Conservation (phyloP, 208 protist genomes). For the Leishmania martiniquensis region DNA sequence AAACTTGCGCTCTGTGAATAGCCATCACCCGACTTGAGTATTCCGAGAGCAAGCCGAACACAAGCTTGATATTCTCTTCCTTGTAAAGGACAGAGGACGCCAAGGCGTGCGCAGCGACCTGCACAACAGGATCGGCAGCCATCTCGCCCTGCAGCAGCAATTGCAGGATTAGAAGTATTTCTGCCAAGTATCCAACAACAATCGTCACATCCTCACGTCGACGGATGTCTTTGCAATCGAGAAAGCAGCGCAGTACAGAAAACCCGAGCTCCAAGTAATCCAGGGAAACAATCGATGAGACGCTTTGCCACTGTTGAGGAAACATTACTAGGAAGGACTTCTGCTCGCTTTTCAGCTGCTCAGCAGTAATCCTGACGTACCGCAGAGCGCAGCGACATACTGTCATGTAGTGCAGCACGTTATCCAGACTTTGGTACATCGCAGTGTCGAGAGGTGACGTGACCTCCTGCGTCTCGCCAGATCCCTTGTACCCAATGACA, state of each 20-base stretch:
- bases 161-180: constrained; percentile 81
- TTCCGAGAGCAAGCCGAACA: constrained; percentile 71
- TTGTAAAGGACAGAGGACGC: constrained; percentile 82
- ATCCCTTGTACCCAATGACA: constrained; percentile 57
- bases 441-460: constrained; percentile 54
- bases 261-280: constrained; percentile 74
- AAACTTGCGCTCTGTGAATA: constrained; percentile 43
- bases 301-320: constrained; percentile 82
- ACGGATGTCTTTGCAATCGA: constrained; percentile 66
- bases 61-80: constrained; percentile 74
- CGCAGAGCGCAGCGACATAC: constrained; percentile 65
- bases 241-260: constrained; percentile 65
- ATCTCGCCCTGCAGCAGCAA: constrained; percentile 78
- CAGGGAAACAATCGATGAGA: constrained; percentile 73
- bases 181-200: constrained; percentile 65
- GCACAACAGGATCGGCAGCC: constrained; percentile 57
- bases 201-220: constrained; percentile 54
- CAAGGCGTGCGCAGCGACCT: constrained; percentile 79
- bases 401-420: constrained; percentile 70
- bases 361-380: constrained; percentile 70
- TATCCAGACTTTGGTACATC: constrained; percentile 51
- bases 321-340: constrained; percentile 45
- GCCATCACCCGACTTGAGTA: constrained; percentile 46
- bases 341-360: constrained; percentile 50
- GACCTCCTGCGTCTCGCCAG: constrained; percentile 69